Conservation (phyloP, 352 stramenopile species). For the Pythium oligandrum region DNA sequence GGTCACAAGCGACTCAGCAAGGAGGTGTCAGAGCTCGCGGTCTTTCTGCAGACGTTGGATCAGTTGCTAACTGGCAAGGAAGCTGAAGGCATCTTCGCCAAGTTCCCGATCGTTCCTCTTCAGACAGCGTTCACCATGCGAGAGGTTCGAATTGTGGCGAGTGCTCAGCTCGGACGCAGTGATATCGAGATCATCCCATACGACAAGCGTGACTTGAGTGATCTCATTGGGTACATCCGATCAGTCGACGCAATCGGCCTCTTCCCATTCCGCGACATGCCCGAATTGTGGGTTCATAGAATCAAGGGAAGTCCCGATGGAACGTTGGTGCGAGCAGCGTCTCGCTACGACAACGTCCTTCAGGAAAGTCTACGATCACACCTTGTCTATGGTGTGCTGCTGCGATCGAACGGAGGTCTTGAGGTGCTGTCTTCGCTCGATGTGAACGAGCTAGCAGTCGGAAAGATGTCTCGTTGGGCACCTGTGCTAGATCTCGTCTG, state of each 20-base stretch:
- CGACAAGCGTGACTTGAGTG: constrained; percentile 41
- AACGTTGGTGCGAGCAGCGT: constrained; percentile 35
- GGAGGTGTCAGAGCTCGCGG: constrained; percentile 37
- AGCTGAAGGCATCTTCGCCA: constrained; percentile 30
- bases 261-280: constrained; percentile 67
- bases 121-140: constrained; percentile 56
- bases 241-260: constrained; percentile 19
- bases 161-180: constrained; percentile 35
- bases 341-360: constrained; percentile 61
- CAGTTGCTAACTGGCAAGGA: constrained; percentile 34
- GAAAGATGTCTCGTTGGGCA: constrained; percentile 37
- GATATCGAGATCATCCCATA: constrained; percentile 32
- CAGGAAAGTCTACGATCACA: constrained; percentile 54
- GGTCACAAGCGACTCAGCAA: constrained; percentile 61
- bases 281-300: constrained; percentile 44
- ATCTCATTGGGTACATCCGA: constrained; percentile 37
- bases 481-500: constrained; percentile 63
- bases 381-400: constrained; percentile 50
- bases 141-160: constrained; percentile 48
- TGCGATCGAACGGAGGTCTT: constrained; percentile 25
- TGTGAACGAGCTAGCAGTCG: constrained; percentile 40
- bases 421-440: constrained; percentile 47
- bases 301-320: constrained; percentile 32
- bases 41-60: constrained; percentile 53
- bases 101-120: constrained; percentile 48